Conservation (phyloP, 345 rosid species). For the Bruguiera parviflora region DNA sequence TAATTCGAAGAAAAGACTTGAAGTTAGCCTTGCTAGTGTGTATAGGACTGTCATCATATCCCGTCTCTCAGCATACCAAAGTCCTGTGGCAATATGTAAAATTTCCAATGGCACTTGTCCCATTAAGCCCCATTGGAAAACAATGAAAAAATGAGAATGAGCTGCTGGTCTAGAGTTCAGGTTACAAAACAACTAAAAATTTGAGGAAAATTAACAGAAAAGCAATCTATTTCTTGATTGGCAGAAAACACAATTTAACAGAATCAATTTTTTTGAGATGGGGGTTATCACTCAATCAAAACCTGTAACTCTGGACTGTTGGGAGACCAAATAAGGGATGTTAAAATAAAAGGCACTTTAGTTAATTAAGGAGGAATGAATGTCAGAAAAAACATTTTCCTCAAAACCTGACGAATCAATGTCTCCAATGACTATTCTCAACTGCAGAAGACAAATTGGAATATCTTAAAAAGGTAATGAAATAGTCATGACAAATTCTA, state of each 20-base stretch:
- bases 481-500: no score
- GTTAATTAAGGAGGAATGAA: no score
- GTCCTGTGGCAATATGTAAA: constrained; percentile 80
- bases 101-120: constrained; percentile 72
- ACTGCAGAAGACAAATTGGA: no score
- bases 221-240: constrained; percentile 69
- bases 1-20: not conserved
- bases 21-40: constrained; percentile 63
- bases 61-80: constrained; percentile 89
- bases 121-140: constrained; percentile 64
- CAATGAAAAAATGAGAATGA: constrained; percentile 7
- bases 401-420: no score
- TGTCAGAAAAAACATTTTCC: no score
- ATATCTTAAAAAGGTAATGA: no score
- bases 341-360: no score
- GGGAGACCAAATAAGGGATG: no score
- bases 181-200: not conserved
- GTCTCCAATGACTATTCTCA: no score
- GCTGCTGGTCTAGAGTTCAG: not conserved
- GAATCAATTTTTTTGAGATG: constrained; percentile 84
- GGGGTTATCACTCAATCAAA: constrained; percentile 77
- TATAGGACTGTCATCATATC: constrained; percentile 69
- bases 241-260: constrained; percentile 75
- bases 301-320: constrained; percentile 36
- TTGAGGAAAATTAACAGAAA: constrained; percentile 29